Percentiles rank a stretch among this genome's conserved stretches.
phyloP scores from a whole-genome alignment of 805 yeast genomes.

The Sugiyamaella lignohabitans region DNA sequence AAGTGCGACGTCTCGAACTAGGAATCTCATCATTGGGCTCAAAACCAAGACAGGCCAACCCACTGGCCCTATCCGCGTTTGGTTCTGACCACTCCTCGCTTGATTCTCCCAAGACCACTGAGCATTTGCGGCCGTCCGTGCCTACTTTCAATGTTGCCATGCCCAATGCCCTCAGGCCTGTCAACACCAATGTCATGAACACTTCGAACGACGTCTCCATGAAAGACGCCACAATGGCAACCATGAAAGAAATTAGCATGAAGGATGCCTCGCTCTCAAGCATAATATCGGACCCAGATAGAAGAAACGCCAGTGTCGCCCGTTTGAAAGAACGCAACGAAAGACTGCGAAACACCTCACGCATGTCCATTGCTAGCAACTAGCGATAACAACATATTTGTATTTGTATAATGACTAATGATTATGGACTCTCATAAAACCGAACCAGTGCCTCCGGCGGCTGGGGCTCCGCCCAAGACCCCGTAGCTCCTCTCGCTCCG shows the following conservation, averaged over 20 bases:
- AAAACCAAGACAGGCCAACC: not conserved
- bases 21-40: not conserved
- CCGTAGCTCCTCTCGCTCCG: no score
- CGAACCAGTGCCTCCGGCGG: no score
- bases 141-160: not conserved
- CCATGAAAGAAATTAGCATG: slow-evolving; percentile 7
- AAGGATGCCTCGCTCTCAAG: slow-evolving; percentile 6
- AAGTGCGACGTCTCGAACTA: not conserved
- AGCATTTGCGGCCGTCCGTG: not conserved
- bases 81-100: not conserved
- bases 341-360: slow-evolving; percentile 4
- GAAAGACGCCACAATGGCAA: slow-evolving; percentile 8
- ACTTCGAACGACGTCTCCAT: not conserved
- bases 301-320: not conserved
- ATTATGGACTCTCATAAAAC: no score
- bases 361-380: slow-evolving; percentile 7
- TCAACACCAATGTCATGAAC: not conserved
- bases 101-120: not conserved
- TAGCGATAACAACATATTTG: no score
- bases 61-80: not conserved
- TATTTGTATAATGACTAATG: no score
- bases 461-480: no score
- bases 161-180: not conserved
- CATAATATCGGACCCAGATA: slow-evolving; percentile 1
- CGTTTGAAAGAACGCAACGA: slow-evolving; percentile 5